Evolutionary conservation across 1,284 basidiomycete genomes (phyloP).

Genomic region (Ganoderma meredithae): DNA sequence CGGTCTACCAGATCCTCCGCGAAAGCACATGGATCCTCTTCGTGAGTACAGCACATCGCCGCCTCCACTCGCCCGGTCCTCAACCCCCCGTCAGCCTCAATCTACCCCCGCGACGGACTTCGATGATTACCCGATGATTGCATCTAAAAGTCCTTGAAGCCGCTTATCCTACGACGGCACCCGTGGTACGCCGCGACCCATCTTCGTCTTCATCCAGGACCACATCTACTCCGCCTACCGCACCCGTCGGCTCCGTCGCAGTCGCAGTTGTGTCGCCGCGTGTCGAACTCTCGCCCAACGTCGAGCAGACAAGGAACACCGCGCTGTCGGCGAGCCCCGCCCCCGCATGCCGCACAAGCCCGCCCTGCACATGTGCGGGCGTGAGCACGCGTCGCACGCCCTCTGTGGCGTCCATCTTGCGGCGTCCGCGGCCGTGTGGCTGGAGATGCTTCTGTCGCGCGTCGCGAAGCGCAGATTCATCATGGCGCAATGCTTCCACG

Average conservation of each 20-base stretch:
- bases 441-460: not conserved
- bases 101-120: not conserved
- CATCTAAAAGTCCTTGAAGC: not conserved
- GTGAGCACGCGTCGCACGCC: slow-evolving; percentile 42
- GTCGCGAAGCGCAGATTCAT: slow-evolving; percentile 36
- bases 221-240: not conserved
- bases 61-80: slow-evolving; percentile 17
- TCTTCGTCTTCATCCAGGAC: not conserved
- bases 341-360: slow-evolving; percentile 35
- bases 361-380: slow-evolving; percentile 47
- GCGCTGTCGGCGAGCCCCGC: slow-evolving; percentile 32
- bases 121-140: not conserved
- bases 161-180: not conserved
- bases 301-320: slow-evolving; percentile 41
- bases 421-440: slow-evolving; percentile 14
- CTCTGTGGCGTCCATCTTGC: slow-evolving; percentile 15
- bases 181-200: not conserved
- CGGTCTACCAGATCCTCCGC: not conserved
- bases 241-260: not conserved
- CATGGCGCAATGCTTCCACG: slow-evolving; percentile 33
- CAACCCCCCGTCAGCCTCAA: not conserved
- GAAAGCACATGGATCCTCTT: not conserved
- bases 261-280: not conserved
- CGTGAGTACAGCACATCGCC: not conserved
- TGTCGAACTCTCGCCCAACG: slow-evolving; percentile 28